Base-by-base conservation (phyloP, 306 rosid species). In the Benincasa hispida region DNA sequence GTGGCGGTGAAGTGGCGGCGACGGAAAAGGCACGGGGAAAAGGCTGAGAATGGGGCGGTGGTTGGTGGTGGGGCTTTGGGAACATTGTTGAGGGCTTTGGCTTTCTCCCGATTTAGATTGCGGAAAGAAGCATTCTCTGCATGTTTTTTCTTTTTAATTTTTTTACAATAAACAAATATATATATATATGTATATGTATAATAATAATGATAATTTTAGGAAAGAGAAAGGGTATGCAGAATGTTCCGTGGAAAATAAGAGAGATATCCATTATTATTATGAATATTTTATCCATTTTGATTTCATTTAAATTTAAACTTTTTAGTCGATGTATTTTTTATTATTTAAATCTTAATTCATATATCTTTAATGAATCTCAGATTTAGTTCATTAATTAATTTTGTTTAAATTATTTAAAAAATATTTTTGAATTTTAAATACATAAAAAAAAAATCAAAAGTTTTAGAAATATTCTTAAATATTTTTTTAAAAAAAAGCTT, bases 61-160 rank as follows among this genome's bases (percentile, higher is more conserved):
- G 82, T 4, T 62, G 85, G n/a, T 90, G 91, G 39, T 85, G 98
- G 75, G 89, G 96, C 84, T 91, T 94, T 7, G 98, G 82, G 85
- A 93, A 93, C 88, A 91, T 89, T 5, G 79, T 22, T 45, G 75
- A 69, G 56, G 55, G 21, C 51, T 50, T 19, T 69, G 68, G 1
- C 86, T 56, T 65, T 86, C 92, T 68, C 35, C 42, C 35, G 75
- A 41, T 68, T 68, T 68, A 68, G 75, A 68, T 42, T 45, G 11
- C 27, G 30, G n/a, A 25, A 68, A 42, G 21, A 39, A 39, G 11
- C 55, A 13, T 12, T 22, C 35, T 45, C 37, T 69, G 75, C 56
- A 69, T 69, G 56, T 39, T 19, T 69, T 69, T 69, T 69, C 75
- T 69, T 45, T 69, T 69, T 69, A 1, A 8, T 12, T 68, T 68